phyloP scores from a whole-genome alignment of 2,329 filamentous ascomycete species.

The Fusarium sp. region DNA sequence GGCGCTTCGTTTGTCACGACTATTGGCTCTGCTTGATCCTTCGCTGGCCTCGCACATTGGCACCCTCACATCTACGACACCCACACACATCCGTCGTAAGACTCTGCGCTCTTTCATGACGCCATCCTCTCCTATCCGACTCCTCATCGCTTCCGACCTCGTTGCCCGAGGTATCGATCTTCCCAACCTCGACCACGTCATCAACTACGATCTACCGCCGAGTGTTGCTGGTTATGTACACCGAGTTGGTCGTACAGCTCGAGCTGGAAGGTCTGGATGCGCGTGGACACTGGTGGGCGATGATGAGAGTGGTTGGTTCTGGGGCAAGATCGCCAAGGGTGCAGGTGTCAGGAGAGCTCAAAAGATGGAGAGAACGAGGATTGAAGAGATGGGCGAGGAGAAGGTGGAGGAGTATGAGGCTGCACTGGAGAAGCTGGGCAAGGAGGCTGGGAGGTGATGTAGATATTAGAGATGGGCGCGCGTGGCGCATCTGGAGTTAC shows the following conservation, averaged over 20 bases:
- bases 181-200: conserved; percentile 80
- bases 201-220: conserved; percentile 93
- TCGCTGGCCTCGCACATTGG: conserved; percentile 67
- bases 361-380: conserved; percentile 61
- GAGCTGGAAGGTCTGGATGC: conserved; percentile 79
- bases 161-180: conserved; percentile 92
- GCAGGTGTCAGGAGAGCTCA: conserved; percentile 58
- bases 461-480: conserved; percentile 8
- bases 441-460: conserved; percentile 62
- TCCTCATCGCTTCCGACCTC: conserved; percentile 93
- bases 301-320: conserved; percentile 91
- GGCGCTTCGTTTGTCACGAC: conserved; percentile 85
- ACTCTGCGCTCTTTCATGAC: conserved; percentile 76
- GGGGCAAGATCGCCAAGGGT: conserved; percentile 79
- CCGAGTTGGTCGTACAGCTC: conserved; percentile 89
- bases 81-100: conserved; percentile 76
- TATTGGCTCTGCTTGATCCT: conserved; percentile 76
- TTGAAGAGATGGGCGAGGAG: conserved; percentile 61
- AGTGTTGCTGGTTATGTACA: conserved; percentile 89
- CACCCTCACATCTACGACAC: conserved; percentile 81
- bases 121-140: conserved; percentile 73
- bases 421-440: conserved; percentile 71
- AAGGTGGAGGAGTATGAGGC: conserved; percentile 61
- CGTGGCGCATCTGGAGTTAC: conserved; percentile 22
- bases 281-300: conserved; percentile 91